Evolutionary conservation across 176 grass and related monocot genomes (phyloP).

Genomic region (Pontederia paniculata): DNA sequence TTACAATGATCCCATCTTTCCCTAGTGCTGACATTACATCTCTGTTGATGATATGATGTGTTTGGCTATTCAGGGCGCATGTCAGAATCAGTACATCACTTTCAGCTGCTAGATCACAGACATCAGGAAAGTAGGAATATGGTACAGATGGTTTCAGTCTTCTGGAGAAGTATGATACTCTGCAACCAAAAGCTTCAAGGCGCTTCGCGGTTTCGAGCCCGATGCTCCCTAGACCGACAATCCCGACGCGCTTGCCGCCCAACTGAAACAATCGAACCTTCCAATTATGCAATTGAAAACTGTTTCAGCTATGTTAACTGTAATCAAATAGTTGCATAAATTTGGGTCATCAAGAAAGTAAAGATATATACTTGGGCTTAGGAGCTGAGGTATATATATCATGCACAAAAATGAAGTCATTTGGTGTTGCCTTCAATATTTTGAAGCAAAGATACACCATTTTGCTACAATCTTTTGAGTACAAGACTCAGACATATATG

Average conservation of each 20-base stretch:
- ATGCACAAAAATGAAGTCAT: too few species aligned
- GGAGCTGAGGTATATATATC: too few species aligned
- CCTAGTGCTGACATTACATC: conserved; percentile 32
- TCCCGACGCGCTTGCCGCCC: conserved; percentile 33
- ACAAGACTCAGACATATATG: too few species aligned
- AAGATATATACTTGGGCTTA: too few species aligned
- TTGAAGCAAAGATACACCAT: too few species aligned
- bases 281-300: too few species aligned
- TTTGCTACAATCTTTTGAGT: too few species aligned
- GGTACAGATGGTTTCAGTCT: neutral
- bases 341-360: too few species aligned
- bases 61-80: conserved; percentile 22
- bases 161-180: conserved; percentile 30
- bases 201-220: conserved; percentile 32
- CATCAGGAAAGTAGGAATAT: conserved; percentile 16
- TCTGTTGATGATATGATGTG: conserved; percentile 24
- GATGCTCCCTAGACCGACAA: conserved; percentile 53
- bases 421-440: too few species aligned
- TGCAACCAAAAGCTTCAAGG: conserved; percentile 34
- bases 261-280: conserved; percentile 23
- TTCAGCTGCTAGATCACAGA: conserved; percentile 12
- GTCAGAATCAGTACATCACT: conserved; percentile 29
- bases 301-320: too few species aligned
- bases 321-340: too few species aligned
- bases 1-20: conserved; percentile 28